These are phyloP conservation scores for Elsinoe batatas DNA, from an alignment of 2,329 filamentous ascomycete species.

Conservation along the genomic window DNA sequence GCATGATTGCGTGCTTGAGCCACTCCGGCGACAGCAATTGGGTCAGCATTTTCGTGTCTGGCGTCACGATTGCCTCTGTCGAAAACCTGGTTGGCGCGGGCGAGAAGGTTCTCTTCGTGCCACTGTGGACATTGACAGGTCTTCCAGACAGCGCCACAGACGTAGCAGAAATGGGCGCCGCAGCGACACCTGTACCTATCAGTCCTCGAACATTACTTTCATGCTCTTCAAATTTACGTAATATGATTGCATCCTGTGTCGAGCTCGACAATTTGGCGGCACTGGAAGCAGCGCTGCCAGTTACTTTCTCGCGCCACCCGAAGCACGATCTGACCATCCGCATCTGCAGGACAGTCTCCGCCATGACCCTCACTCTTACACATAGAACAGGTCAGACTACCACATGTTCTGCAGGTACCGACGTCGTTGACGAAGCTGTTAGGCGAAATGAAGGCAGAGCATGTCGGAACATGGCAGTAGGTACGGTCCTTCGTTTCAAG, in stretches of 20 bases:
- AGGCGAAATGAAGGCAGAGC: conserved; percentile 38
- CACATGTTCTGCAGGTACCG: conserved; percentile 36
- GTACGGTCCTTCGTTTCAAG: conserved; percentile 37
- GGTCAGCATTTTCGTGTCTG: background rate
- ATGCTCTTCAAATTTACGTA: conserved; percentile 34
- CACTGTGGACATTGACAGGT: conserved; percentile 20
- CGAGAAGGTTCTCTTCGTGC: conserved; percentile 19
- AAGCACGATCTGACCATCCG: conserved; percentile 26
- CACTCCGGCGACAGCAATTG: background rate
- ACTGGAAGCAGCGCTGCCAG: conserved; percentile 45
- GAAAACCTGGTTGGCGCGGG: conserved; percentile 12
- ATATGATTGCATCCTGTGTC: conserved; percentile 47
- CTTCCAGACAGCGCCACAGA: conserved; percentile 22
- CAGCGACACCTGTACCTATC: conserved; percentile 20
- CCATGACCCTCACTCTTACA: conserved; percentile 35
- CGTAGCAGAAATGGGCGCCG: conserved; percentile 24
- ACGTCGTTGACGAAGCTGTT: conserved; percentile 24
- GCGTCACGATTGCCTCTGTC: background rate
- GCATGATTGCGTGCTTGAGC: background rate
- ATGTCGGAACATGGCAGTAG: conserved; percentile 39
- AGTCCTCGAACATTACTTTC: background rate
- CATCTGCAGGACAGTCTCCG: conserved; percentile 15
- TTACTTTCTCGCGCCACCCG: conserved; percentile 32
- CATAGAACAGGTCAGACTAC: conserved; percentile 35
- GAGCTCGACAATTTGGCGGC: conserved; percentile 41